Conservation (phyloP, 1,284 basidiomycete genomes). For the Rugosomyces carneus region DNA sequence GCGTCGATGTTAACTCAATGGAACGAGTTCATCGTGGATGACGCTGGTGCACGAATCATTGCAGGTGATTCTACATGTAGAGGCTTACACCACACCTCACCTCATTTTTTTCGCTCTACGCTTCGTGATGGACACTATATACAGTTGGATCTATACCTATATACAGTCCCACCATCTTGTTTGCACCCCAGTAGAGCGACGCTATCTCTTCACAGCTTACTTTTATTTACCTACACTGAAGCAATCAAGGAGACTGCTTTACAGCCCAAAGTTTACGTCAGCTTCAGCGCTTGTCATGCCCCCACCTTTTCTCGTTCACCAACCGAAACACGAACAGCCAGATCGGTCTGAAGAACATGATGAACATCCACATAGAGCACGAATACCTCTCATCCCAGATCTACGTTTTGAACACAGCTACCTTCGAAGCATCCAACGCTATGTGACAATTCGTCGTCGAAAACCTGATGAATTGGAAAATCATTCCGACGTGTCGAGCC, state of each 20-base stretch:
- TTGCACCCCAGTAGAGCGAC: neutral
- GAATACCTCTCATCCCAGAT: constrained; percentile 52
- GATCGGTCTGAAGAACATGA: constrained; percentile 3
- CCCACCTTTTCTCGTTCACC: constrained; percentile 22
- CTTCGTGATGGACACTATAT: constrained; percentile 1
- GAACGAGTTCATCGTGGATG: neutral
- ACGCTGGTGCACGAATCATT: constrained; percentile 1
- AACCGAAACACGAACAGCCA: constrained; percentile 16
- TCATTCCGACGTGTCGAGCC: constrained; percentile 12
- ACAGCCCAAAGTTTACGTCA: neutral
- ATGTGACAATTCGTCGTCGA: constrained; percentile 38
- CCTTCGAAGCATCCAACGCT: constrained; percentile 51
- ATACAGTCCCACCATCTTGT: neutral
- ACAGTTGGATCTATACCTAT: neutral
- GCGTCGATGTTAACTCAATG: constrained; percentile 8
- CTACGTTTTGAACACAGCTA: constrained; percentile 70
- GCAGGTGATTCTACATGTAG: constrained; percentile 12
- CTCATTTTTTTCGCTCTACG: constrained; percentile 1
- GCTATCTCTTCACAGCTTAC: too few species aligned
- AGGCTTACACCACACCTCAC: constrained; percentile 10
- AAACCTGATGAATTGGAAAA: constrained; percentile 17
- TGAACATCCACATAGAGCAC: constrained; percentile 19
- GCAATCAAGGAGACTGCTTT: too few species aligned
- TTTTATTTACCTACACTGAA: too few species aligned
- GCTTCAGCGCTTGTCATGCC: constrained; percentile 9